phyloP scores from a whole-genome alignment of 352 stramenopile genomes.

The Pythium utonaiense region DNA sequence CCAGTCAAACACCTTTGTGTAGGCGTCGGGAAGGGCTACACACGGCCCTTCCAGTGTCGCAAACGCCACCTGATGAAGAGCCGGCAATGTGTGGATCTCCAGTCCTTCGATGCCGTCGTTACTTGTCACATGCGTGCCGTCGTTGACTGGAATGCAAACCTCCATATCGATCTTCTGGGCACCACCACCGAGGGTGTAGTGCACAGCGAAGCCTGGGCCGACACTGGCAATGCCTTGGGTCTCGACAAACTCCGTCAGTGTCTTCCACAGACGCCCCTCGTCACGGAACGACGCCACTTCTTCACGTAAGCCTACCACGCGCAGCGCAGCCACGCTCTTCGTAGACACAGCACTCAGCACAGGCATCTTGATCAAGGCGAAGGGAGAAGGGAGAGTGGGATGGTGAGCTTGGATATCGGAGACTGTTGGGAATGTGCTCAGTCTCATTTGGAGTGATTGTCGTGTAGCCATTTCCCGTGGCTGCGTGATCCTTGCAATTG shows the following conservation, averaged over 20 bases:
- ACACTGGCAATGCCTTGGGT: background rate
- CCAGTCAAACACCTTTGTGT: slow-evolving; percentile 1
- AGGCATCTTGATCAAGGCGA: background rate
- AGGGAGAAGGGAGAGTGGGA: background rate
- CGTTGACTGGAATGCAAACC: slow-evolving; percentile 3
- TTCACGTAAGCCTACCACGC: background rate
- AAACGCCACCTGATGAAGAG: background rate
- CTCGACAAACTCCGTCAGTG: background rate
- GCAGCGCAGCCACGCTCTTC: slow-evolving; percentile 1
- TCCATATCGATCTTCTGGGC: slow-evolving; percentile 10
- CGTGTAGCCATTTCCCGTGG: slow-evolving; percentile 1
- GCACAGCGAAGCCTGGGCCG: background rate
- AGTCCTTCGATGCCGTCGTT: background rate
- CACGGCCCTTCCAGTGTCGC: slow-evolving; percentile 4
- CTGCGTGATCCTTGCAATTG: background rate
- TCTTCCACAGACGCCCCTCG: slow-evolving; percentile 4
- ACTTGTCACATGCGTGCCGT: background rate
- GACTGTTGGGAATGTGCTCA: no score
- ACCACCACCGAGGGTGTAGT: slow-evolving; percentile 4
- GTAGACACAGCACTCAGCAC: background rate
- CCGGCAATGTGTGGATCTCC: background rate
- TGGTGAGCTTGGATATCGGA: background rate
- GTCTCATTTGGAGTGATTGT: background rate
- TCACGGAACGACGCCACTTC: slow-evolving; percentile 6
- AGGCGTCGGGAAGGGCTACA: background rate